A percentile compares a stretch with the other conserved stretches of the same genome.
These are phyloP conservation scores for Arachis stenosperma DNA, from an alignment of 306 rosid genomes.

Conservation along the genomic window DNA sequence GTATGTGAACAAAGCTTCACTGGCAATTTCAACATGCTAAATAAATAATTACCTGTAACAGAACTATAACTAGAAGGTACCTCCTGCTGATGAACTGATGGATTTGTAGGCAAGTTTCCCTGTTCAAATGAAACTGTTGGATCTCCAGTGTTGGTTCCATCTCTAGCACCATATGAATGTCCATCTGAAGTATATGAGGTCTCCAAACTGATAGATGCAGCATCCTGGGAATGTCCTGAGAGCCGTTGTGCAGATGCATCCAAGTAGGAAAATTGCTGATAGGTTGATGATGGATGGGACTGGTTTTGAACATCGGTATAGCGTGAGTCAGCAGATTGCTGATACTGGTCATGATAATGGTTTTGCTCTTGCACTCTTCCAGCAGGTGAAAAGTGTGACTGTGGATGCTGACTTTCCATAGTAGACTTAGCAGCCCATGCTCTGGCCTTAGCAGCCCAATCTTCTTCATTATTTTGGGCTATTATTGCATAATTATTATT, in stretches of 20 bases:
- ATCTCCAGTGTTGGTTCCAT: slow-evolving; percentile 59
- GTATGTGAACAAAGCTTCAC: slow-evolving; percentile 57
- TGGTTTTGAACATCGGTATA: slow-evolving; percentile 68
- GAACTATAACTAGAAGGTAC: slow-evolving; percentile 99
- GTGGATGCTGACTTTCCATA: slow-evolving; percentile 76
- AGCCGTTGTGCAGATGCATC: slow-evolving; percentile 53
- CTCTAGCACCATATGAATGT: slow-evolving; percentile 57
- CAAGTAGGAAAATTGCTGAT: slow-evolving; percentile 72
- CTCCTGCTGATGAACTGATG: slow-evolving; percentile 98
- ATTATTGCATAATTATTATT: slow-evolving; percentile 16
- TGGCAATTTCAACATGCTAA: slow-evolving; percentile 57
- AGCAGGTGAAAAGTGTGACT: slow-evolving; percentile 61
- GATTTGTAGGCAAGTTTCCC: slow-evolving; percentile 63
- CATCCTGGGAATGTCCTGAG: slow-evolving; percentile 62
- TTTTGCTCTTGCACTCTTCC: slow-evolving; percentile 75
- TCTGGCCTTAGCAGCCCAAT: slow-evolving; percentile 96
- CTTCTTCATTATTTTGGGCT: slow-evolving; percentile 74
- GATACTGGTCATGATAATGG: slow-evolving; percentile 76
- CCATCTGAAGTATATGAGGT: slow-evolving; percentile 64
- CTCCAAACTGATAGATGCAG: slow-evolving; percentile 54
- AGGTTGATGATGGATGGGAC: slow-evolving; percentile 58
- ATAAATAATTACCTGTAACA: slow-evolving; percentile 91
- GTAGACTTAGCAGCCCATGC: slow-evolving; percentile 93
- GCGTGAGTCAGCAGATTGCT: slow-evolving; percentile 54
- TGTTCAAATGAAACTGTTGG: slow-evolving; percentile 60